phyloP scores from a whole-genome alignment of 768 basidiomycete species.

The Tylopilus felleus region DNA sequence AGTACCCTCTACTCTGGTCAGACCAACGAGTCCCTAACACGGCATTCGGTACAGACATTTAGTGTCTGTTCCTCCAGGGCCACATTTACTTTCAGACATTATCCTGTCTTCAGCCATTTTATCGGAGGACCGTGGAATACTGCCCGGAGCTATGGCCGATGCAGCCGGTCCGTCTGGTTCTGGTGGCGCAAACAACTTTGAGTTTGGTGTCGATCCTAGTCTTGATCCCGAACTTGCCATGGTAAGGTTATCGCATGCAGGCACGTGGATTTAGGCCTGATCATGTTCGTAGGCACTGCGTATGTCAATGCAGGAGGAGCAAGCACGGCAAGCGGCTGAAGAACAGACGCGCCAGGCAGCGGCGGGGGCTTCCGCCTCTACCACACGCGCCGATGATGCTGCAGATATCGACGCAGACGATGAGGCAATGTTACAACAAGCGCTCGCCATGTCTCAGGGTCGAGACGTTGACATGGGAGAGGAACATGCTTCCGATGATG shows the following conservation, averaged over 20 bases:
- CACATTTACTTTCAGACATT: conserved; percentile 78
- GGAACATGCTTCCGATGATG: conserved; percentile 60
- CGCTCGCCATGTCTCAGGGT: conserved; percentile 69
- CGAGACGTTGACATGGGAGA: conserved; percentile 50
- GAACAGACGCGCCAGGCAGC: conserved; percentile 35
- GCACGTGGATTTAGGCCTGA: neutral
- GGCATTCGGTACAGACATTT: conserved; percentile 57
- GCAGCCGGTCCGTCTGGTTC: conserved; percentile 47
- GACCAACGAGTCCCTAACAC: neutral
- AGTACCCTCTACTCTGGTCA: conserved; percentile 27
- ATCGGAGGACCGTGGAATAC: conserved; percentile 74
- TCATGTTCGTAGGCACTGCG: conserved; percentile 69
- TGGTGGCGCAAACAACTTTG: conserved; percentile 56
- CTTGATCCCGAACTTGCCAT: conserved; percentile 96
- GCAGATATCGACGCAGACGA: conserved; percentile 68
- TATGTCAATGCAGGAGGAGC: conserved; percentile 96
- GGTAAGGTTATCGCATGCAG: conserved; percentile 45
- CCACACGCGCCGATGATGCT: conserved; percentile 27
- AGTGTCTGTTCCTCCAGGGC: conserved; percentile 71
- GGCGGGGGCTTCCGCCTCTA: conserved; percentile 20
- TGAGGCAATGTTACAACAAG: conserved; percentile 70
- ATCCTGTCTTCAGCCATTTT: conserved; percentile 81
- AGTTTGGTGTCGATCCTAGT: conserved; percentile 92
- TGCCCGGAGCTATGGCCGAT: conserved; percentile 53
- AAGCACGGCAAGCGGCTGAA: conserved; percentile 63